Evolutionary conservation across 1,284 basidiomycete genomes (phyloP), one percentile per base, ranked within the genome.

Genomic region (Malassezia brasiliensis): DNA sequence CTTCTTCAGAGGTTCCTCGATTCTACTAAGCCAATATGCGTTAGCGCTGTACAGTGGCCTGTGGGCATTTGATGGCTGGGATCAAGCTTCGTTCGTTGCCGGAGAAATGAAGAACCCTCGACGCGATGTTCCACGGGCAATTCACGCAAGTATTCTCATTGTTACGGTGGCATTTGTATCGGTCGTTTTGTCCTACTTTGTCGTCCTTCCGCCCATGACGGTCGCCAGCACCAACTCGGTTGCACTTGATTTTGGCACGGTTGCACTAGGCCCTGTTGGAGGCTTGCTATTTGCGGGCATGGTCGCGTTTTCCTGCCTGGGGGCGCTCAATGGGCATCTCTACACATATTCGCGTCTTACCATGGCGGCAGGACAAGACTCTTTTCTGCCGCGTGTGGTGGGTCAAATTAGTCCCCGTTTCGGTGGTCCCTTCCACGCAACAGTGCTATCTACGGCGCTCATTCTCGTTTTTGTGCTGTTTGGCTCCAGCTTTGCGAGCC

Each of bases 61-160:
- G 1, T 98, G 90, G 90, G 90, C 90, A 1, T 90, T 88, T 67
- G 89, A 91, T 72, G 90, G 91, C 0, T 96, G 90, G 88, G 88
- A 90, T 46, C 75, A 77, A 38, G 83, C 82, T 15, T 74, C 72
- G 73, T 96, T 87, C 64, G 87, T 96, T 3, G 88, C 87, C 6
- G 91, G 90, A 25, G 91, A 96, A 75, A 88, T 96, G 80, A 22
- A 44, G 12, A 45, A 62, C 19, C 36, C 54, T 2, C 40, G 85
- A 85, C 85, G 83, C 65, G 90, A 90, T 68, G 85, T 96, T 44
- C 91, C 91, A 0, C 80, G 85, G 53, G 85, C 87, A 0, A 90
- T 98, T 44, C 90, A 96, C 72, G 78, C 80, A 4, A 93, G 89
- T 63, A 89, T 96, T 84, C 77, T 80, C 0, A 79, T 85, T 32